Conservation (phyloP, 208 protist species). For the Ichthyophonus hoferi region DNA sequence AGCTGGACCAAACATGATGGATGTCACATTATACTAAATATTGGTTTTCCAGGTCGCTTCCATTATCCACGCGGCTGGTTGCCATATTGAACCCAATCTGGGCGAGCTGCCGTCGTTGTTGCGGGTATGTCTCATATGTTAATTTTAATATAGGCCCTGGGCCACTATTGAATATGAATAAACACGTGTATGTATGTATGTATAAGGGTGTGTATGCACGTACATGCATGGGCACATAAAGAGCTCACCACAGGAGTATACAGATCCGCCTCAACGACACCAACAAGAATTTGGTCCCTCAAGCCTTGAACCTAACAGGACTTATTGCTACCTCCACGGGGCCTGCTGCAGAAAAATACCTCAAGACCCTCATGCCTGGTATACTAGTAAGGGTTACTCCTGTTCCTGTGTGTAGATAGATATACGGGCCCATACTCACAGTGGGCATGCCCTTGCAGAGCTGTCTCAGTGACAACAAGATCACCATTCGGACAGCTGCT, state of each 20-base stretch:
- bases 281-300: slow-evolving; percentile 50
- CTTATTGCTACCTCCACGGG: slow-evolving; percentile 43
- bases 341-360: background rate
- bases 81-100: slow-evolving; percentile 9
- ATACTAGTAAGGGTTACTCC: background rate
- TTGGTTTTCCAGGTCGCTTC: background rate
- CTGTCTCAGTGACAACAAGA: slow-evolving; percentile 43
- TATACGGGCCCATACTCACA: slow-evolving; percentile 6
- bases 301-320: slow-evolving; percentile 36
- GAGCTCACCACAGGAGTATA: too few relatives aligned
- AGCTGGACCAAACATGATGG: too few relatives aligned
- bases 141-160: too few relatives aligned
- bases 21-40: too few relatives aligned
- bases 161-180: too few relatives aligned
- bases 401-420: too few relatives aligned
- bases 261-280: slow-evolving; percentile 35
- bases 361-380: background rate
- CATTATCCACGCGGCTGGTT: slow-evolving; percentile 28
- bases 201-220: background rate
- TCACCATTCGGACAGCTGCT: slow-evolving; percentile 31
- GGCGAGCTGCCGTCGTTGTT: slow-evolving; percentile 20
- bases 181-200: too few relatives aligned
- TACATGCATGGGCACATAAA: too few relatives aligned
- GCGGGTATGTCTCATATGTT: too few relatives aligned
- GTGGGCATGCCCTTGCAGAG: background rate